Conservation (phyloP, 2,329 filamentous ascomycete species). For the Chaetomium olivaceum region DNA sequence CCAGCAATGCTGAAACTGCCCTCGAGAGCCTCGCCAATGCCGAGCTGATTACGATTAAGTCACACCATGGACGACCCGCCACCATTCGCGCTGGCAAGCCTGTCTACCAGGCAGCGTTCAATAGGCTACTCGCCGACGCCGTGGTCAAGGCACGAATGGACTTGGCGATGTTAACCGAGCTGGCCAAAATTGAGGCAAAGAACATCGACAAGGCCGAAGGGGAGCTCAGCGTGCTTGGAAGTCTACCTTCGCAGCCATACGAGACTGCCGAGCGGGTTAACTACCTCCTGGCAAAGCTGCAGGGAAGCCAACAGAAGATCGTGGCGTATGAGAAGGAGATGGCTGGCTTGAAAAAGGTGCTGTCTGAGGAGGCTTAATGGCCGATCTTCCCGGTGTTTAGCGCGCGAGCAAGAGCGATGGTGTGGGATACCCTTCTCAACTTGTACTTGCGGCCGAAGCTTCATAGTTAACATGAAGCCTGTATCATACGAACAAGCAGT, state of each 20-base stretch:
- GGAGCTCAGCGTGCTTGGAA: slow-evolving; percentile 71
- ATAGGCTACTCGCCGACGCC: slow-evolving; percentile 66
- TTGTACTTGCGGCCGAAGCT: not conserved
- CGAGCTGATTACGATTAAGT: slow-evolving; percentile 78
- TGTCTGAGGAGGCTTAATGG: slow-evolving; percentile 45
- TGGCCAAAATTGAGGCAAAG: slow-evolving; percentile 70
- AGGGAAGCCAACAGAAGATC: slow-evolving; percentile 73
- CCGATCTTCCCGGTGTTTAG: not conserved
- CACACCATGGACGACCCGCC: slow-evolving; percentile 73
- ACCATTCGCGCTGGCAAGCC: slow-evolving; percentile 79
- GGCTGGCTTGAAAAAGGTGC: slow-evolving; percentile 67
- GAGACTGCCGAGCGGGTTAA: slow-evolving; percentile 66
- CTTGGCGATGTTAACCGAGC: slow-evolving; percentile 66
- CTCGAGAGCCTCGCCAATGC: slow-evolving; percentile 79
- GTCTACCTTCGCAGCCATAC: slow-evolving; percentile 67
- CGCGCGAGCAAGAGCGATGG: not conserved
- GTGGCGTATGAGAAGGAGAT: slow-evolving; percentile 73
- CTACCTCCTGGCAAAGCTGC: slow-evolving; percentile 74
- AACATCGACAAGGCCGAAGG: slow-evolving; percentile 76
- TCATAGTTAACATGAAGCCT: not conserved
- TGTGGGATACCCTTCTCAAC: slow-evolving; percentile 15
- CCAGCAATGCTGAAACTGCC: slow-evolving; percentile 67
- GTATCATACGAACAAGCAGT: not conserved
- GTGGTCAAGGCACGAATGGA: slow-evolving; percentile 75
- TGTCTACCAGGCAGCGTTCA: slow-evolving; percentile 83